Base-by-base conservation (phyloP, 1,284 basidiomycete species). In the Pterulicium gracile region DNA sequence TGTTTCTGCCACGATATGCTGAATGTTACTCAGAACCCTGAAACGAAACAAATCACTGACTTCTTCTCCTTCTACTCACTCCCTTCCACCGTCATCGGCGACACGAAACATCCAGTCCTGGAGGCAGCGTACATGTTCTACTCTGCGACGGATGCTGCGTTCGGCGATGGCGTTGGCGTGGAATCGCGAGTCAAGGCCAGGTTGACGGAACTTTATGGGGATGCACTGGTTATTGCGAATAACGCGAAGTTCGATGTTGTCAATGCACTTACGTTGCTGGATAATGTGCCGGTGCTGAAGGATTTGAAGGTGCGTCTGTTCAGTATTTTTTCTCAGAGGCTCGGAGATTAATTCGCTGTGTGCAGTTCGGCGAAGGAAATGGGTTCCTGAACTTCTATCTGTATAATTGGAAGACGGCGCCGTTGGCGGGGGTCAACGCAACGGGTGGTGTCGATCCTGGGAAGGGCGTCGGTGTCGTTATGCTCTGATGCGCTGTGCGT, bases 21-120 rank as follows among this genome's bases (percentile, higher is more conserved):
- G n/a, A n/a, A n/a, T n/a, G n/a, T n/a, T 35, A 14, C 43, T 3
- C 39, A 97, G 91, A 76, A 97, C 61, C 84, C 86, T 0, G 66
- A 77, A 46, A 87, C 86, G 3, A 79, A 86, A 49, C 73, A 77
- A 48, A 88, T 99, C 56, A 97, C 94, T 2, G 96, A 98, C 65
- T 85, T 95, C 58, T 85, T 98, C 63, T 95, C 95, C 4, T 97
- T 98, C 70, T 98, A 97, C 66, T 89, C 88, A 4, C 78, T 99
- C 17, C 95, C 96, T 0, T 98, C 94, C 3, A 88, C 88, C 2
- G 79, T 95, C 48, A 86, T 95, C 54, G 73, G 77, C 45, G 77
- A 74, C 52, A 51, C 70, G 46, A 75, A 79, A 54, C 64, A 86
- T 60, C 69, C 75, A 23, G 60, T 77, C 17, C 73, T 96, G 35